phyloP scores from a whole-genome alignment of 805 yeast species.

The Zygosaccharomyces bailii region DNA sequence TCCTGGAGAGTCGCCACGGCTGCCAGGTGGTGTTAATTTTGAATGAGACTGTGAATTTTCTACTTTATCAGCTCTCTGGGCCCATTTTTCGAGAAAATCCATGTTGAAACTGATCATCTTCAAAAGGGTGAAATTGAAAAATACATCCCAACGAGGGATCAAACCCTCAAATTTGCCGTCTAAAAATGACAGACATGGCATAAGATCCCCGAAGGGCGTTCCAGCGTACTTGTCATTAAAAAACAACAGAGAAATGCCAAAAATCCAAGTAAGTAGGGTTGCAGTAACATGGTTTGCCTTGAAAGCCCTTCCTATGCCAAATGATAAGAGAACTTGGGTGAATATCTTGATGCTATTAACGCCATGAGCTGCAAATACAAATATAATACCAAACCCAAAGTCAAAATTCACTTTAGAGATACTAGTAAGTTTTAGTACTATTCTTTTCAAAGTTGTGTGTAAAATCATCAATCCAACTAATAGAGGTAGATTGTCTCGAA shows the following conservation, averaged over 20 bases:
- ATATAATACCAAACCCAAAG: slow-evolving; percentile 62
- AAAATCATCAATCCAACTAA: slow-evolving; percentile 50
- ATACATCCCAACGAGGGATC: slow-evolving; percentile 92
- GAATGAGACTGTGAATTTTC: background rate
- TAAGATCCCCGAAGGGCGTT: slow-evolving; percentile 46
- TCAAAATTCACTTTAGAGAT: slow-evolving; percentile 62
- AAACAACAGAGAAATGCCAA: slow-evolving; percentile 75
- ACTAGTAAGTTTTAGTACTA: slow-evolving; percentile 22
- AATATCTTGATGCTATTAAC: slow-evolving; percentile 60
- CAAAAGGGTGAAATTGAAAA: slow-evolving; percentile 82
- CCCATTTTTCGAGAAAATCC: slow-evolving; percentile 57
- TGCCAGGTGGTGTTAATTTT: background rate
- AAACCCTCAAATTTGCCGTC: slow-evolving; percentile 70
- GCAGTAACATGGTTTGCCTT: slow-evolving; percentile 39
- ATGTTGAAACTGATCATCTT: slow-evolving; percentile 79
- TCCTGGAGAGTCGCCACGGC: slow-evolving; percentile 11
- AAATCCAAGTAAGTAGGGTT: slow-evolving; percentile 58
- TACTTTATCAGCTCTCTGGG: slow-evolving; percentile 2
- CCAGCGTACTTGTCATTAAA: slow-evolving; percentile 66
- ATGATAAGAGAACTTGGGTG: slow-evolving; percentile 55
- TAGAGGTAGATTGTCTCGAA: slow-evolving; percentile 72
- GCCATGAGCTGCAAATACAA: slow-evolving; percentile 77
- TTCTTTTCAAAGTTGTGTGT: slow-evolving; percentile 53
- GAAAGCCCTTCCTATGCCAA: slow-evolving; percentile 26
- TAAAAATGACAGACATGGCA: slow-evolving; percentile 44